These are phyloP conservation scores for Erysimum pusillum DNA, from an alignment of 441 rosid genomes.

Conservation along the genomic window DNA sequence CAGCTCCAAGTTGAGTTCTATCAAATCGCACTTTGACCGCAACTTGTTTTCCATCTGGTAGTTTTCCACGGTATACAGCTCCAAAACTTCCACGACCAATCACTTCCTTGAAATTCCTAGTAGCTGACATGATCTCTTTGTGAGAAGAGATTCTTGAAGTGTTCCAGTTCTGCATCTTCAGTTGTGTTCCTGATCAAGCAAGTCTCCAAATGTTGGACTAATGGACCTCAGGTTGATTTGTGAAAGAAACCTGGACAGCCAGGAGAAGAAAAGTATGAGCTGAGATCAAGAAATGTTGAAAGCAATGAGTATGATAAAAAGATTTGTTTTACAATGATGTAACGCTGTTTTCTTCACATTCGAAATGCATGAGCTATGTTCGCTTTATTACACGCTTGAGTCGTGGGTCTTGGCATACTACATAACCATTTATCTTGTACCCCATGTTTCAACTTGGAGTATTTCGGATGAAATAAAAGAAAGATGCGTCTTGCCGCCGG, in stretches of 20 bases:
- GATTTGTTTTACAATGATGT: no score
- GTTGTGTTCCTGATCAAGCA: constrained; percentile 64
- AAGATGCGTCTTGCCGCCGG: no score
- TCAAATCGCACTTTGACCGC: constrained; percentile 94
- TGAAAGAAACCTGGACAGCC: constrained; percentile 67
- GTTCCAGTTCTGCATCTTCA: constrained; percentile 84
- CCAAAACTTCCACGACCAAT: constrained; percentile 95
- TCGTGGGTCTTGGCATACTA: no score
- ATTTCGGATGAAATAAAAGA: no score
- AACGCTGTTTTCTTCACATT: no score
- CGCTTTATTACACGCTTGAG: no score
- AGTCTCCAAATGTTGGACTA: constrained; percentile 92
- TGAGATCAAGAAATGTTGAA: constrained; percentile 17
- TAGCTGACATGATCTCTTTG: constrained; percentile 85
- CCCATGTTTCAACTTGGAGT: no score
- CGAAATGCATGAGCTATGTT: no score
- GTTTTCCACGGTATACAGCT: constrained; percentile 86
- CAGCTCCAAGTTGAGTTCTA: constrained; percentile 86
- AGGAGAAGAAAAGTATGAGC: constrained; percentile 23
- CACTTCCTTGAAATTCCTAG: constrained; percentile 64
- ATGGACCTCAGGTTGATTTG: constrained; percentile 79
- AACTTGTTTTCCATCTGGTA: constrained; percentile 75
- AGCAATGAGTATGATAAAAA: constrained; percentile 1
- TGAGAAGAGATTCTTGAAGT: constrained; percentile 78
- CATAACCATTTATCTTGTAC: no score